Evolutionary conservation across 2,329 filamentous ascomycete genomes (phyloP).

Genomic region (Claviceps capensis): DNA sequence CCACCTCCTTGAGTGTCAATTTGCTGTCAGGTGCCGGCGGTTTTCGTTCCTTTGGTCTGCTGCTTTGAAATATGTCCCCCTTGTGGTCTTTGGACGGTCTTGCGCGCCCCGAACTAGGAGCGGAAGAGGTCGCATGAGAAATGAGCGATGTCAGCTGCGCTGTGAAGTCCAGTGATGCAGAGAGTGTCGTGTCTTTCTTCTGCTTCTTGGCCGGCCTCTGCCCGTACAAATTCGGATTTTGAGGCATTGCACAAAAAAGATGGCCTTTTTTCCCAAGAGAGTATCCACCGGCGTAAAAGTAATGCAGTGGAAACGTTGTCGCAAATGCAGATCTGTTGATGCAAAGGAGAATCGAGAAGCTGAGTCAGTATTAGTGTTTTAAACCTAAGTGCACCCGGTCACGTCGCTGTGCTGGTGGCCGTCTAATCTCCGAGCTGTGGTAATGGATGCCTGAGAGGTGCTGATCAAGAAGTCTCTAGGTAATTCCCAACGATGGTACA

Average conservation of each 20-base stretch:
- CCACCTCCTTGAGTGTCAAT: conserved; percentile 36
- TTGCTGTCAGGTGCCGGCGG: conserved; percentile 36
- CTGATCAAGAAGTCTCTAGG: background rate
- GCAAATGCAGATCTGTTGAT: background rate
- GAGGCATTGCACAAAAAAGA: conserved; percentile 31
- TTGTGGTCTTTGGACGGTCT: conserved; percentile 34
- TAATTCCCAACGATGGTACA: background rate
- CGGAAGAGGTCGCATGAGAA: conserved; percentile 32
- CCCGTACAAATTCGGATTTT: conserved; percentile 65
- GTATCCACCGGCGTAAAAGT: background rate
- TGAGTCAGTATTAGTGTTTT: background rate
- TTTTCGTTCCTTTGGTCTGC: conserved; percentile 14
- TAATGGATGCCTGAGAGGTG: background rate
- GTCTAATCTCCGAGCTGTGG: background rate
- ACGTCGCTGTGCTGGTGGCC: background rate
- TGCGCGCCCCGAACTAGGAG: conserved; percentile 25
- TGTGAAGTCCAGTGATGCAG: conserved; percentile 70
- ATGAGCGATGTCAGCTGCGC: conserved; percentile 77
- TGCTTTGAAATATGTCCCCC: conserved; percentile 30
- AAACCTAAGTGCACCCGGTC: background rate
- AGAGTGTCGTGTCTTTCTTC: conserved; percentile 56
- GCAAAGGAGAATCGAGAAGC: background rate
- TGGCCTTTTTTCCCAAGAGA: background rate
- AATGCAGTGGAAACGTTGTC: background rate
- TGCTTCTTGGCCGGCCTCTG: conserved; percentile 55